Conservation (phyloP, 495 filamentous ascomycete species). For the Penicillium argentinense region DNA sequence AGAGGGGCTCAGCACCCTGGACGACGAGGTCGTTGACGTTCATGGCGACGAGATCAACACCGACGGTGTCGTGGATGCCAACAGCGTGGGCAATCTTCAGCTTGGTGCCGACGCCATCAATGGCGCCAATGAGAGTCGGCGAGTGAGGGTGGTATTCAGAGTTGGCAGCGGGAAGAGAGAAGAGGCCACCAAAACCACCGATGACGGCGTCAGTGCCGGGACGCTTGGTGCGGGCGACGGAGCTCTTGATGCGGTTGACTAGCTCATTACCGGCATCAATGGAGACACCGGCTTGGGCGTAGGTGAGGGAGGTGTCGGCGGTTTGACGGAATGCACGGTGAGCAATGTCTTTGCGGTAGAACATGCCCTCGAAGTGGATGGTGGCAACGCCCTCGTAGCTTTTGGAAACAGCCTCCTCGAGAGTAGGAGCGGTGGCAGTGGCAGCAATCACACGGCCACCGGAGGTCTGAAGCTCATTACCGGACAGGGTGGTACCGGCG, state of each 20-base stretch:
- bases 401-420: constrained; percentile 78
- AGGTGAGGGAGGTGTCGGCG: constrained; percentile 68
- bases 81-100: constrained; percentile 89
- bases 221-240: constrained; percentile 73
- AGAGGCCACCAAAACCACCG: constrained; percentile 90
- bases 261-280: constrained; percentile 91
- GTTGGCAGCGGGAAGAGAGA: constrained; percentile 72
- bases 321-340: constrained; percentile 55
- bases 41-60: constrained; percentile 97
- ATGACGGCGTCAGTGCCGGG: constrained; percentile 88
- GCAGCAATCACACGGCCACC: constrained; percentile 92
- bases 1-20: constrained; percentile 88
- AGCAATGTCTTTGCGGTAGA: constrained; percentile 91
- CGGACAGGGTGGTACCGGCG: constrained; percentile 76
- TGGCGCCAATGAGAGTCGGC: constrained; percentile 82
- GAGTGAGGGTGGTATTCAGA: constrained; percentile 63
- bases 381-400: constrained; percentile 78
- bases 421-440: constrained; percentile 69
- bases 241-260: constrained; percentile 82
- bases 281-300: constrained; percentile 89
- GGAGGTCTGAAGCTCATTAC: constrained; percentile 63
- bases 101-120: constrained; percentile 96
- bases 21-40: constrained; percentile 97
- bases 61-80: constrained; percentile 86
- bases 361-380: constrained; percentile 87